Percentiles rank a stretch among this genome's conserved stretches.
Conservation (phyloP, 179 eudicot genomes). For the Spergularia azorica region DNA sequence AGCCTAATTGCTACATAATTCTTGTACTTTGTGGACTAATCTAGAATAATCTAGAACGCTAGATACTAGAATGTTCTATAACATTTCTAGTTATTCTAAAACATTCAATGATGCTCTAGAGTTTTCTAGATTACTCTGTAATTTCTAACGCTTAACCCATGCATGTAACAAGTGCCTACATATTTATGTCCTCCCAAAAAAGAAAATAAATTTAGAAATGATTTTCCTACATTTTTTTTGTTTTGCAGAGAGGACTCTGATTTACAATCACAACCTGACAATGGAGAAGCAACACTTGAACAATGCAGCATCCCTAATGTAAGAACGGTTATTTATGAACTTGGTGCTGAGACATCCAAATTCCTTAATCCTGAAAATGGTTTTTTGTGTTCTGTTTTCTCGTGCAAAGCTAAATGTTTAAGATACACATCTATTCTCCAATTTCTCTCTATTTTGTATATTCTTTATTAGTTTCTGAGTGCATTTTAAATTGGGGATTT, state of each 20-base stretch:
- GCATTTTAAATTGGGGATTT: neutral
- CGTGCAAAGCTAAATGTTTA: slow-evolving; percentile 5
- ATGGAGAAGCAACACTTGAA: slow-evolving; percentile 20
- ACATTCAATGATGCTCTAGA: too few species aligned
- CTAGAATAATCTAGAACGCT: too few species aligned
- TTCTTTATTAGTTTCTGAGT: too few species aligned
- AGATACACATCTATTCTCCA: neutral
- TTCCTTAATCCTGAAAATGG: neutral
- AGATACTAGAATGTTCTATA: too few species aligned
- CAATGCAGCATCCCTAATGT: slow-evolving; percentile 10
- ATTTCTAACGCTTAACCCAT: too few species aligned
- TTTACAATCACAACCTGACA: slow-evolving; percentile 13
- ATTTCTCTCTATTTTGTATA: too few species aligned
- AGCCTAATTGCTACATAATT: too few species aligned
- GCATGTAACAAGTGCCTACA: neutral
- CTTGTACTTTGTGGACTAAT: too few species aligned
- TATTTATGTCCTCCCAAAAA: too few species aligned
- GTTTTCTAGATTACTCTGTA: too few species aligned
- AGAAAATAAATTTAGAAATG: neutral
- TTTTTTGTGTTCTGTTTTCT: neutral
- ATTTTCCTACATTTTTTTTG: neutral
- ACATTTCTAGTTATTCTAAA: too few species aligned
- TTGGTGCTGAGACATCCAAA: neutral
- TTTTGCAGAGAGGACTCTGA: slow-evolving; percentile 25
- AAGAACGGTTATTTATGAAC: slow-evolving; percentile 1